Conservation (phyloP, 306 rosid species). For the Citrullus amarus region DNA sequence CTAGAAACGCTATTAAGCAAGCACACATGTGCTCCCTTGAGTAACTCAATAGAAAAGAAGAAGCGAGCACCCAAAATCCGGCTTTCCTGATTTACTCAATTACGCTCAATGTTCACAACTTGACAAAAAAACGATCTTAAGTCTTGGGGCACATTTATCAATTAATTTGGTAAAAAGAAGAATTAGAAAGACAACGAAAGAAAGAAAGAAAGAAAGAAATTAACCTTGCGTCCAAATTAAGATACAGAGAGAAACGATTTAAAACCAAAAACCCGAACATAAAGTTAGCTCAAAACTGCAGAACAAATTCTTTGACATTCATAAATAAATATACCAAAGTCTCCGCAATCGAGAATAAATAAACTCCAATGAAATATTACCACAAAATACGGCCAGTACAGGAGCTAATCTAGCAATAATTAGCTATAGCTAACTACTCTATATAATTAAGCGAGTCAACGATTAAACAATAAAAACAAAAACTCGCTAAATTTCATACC, state of each 20-base stretch:
- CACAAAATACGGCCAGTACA: not conserved
- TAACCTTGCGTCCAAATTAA: slow-evolving; percentile 17
- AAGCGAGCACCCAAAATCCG: slow-evolving; percentile 2
- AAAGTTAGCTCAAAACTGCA: slow-evolving; percentile 11
- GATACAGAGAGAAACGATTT: slow-evolving; percentile 6
- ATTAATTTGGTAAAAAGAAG: not conserved
- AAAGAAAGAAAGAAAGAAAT: not conserved
- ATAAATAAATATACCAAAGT: slow-evolving; percentile 6
- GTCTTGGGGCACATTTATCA: not conserved
- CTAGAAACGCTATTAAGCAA: slow-evolving; percentile 17
- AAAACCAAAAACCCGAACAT: slow-evolving; percentile 5
- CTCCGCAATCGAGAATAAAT: not conserved
- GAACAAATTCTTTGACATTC: not conserved
- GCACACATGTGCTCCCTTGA: slow-evolving; percentile 26
- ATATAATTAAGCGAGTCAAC: not conserved
- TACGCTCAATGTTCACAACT: not conserved
- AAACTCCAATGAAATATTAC: not conserved
- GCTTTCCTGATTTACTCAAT: not conserved
- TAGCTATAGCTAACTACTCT: not conserved
- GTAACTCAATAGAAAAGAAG: not conserved
- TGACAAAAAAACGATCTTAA: not conserved
- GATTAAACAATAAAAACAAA: not conserved
- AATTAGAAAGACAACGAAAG: not conserved
- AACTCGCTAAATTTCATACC: not conserved
- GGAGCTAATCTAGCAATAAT: not conserved